A percentile compares a stretch with the other conserved stretches of the same genome.
Conservation (phyloP, 2,329 filamentous ascomycete species). For the Lasiodiplodia citricola region DNA sequence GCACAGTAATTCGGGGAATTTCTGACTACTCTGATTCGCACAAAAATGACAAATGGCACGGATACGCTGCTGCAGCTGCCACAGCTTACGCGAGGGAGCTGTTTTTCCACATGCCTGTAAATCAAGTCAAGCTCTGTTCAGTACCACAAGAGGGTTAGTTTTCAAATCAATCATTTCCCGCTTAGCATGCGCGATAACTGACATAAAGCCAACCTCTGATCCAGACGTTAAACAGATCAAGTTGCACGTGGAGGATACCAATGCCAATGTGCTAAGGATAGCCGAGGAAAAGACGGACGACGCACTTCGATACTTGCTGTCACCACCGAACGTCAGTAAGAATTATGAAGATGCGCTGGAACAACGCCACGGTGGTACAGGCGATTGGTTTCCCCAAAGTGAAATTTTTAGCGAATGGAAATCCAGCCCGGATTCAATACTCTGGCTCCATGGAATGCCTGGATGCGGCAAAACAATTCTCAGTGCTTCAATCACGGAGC, state of each 20-base stretch:
- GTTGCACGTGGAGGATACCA: neutral
- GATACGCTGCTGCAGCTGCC: slow-evolving; percentile 31
- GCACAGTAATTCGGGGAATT: slow-evolving; percentile 36
- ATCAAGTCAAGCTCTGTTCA: neutral
- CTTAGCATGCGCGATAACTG: no score
- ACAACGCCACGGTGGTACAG: neutral
- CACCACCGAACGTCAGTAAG: neutral
- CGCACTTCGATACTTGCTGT: neutral
- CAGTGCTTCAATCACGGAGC: neutral
- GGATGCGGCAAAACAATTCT: slow-evolving; percentile 6
- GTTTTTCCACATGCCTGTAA: slow-evolving; percentile 24
- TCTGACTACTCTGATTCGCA: slow-evolving; percentile 37
- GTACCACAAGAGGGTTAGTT: neutral
- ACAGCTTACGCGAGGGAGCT: slow-evolving; percentile 33
- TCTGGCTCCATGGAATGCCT: slow-evolving; percentile 5
- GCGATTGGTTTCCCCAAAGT: neutral
- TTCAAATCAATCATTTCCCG: no score
- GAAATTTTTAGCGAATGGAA: neutral
- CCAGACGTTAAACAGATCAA: neutral
- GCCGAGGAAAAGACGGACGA: neutral
- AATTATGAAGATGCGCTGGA: neutral
- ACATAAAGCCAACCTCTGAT: neutral
- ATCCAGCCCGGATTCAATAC: neutral
- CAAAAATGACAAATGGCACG: slow-evolving; percentile 35
- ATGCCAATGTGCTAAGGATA: neutral